Percentiles rank a stretch among this genome's conserved stretches.
Conservation (phyloP, 148 eudicot genomes). For the Rhododendron ovatum region DNA sequence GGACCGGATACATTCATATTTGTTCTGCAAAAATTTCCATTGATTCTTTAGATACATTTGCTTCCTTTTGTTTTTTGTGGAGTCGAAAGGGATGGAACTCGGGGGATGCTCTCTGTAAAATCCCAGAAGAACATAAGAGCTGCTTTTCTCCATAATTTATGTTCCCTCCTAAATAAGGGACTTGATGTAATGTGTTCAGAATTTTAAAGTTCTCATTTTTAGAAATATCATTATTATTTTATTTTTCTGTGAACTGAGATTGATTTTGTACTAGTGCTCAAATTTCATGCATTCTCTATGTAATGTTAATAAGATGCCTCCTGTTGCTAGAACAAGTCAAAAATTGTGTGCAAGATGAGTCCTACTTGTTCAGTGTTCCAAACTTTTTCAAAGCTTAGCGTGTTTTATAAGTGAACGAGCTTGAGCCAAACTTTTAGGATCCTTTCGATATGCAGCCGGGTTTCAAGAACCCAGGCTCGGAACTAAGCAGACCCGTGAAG, state of each 20-base stretch:
- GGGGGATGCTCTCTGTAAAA: conserved; percentile 25
- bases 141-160: conserved; percentile 11
- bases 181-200: conserved; percentile 8
- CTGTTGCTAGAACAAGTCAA: background rate
- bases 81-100: conserved; percentile 27
- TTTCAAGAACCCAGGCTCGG: too few species aligned
- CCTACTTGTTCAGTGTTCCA: too few species aligned
- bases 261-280: background rate
- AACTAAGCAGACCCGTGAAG: too few species aligned
- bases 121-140: conserved; percentile 40
- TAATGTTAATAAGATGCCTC: background rate
- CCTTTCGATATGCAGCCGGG: too few species aligned
- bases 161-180: conserved; percentile 19
- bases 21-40: conserved; percentile 20
- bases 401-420: too few species aligned
- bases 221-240: background rate
- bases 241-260: background rate
- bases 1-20: conserved; percentile 18
- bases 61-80: conserved; percentile 31
- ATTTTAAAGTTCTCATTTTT: background rate
- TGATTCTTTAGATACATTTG: conserved; percentile 50
- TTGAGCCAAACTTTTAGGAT: too few species aligned
- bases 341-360: background rate
- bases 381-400: too few species aligned
- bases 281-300: background rate